Percentiles rank a stretch among this genome's conserved stretches.
Evolutionary conservation across 2,329 filamentous ascomycete genomes (phyloP).

Genomic region (Colletotrichum siamense): DNA sequence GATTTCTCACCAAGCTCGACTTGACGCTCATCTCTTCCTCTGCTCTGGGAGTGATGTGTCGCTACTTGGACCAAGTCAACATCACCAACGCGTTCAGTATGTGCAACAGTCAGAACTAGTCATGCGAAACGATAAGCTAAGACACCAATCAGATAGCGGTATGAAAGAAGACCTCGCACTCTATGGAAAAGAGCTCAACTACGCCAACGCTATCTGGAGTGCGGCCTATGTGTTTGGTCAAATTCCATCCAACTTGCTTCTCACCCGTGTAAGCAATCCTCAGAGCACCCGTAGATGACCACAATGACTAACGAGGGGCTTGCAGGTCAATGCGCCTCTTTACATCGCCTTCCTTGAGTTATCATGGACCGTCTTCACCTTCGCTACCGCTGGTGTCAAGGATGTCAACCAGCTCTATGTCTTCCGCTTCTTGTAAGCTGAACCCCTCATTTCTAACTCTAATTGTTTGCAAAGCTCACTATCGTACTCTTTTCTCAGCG

Average conservation of each 20-base stretch:
- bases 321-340: constrained; percentile 27
- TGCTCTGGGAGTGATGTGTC: constrained; percentile 30
- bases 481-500: neutral
- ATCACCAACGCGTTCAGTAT: constrained; percentile 32
- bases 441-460: neutral
- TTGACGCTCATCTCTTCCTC: constrained; percentile 29
- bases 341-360: constrained; percentile 29
- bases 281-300: neutral
- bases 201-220: constrained; percentile 32
- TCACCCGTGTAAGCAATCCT: constrained; percentile 23
- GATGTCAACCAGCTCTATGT: constrained; percentile 29
- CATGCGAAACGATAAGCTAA: neutral
- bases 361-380: constrained; percentile 30
- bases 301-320: fast-evolving
- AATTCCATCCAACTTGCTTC: constrained; percentile 32
- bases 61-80: constrained; percentile 32
- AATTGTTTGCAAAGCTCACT: too few species aligned
- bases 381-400: constrained; percentile 28
- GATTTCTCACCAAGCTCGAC: constrained; percentile 32
- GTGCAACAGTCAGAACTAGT: neutral
- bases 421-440: constrained; percentile 29
- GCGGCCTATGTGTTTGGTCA: constrained; percentile 35
- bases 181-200: constrained; percentile 36
- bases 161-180: constrained; percentile 35
- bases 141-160: constrained; percentile 25